These are phyloP conservation scores for Physaria fendleri DNA, from an alignment of 345 rosid species.

Conservation along the genomic window DNA sequence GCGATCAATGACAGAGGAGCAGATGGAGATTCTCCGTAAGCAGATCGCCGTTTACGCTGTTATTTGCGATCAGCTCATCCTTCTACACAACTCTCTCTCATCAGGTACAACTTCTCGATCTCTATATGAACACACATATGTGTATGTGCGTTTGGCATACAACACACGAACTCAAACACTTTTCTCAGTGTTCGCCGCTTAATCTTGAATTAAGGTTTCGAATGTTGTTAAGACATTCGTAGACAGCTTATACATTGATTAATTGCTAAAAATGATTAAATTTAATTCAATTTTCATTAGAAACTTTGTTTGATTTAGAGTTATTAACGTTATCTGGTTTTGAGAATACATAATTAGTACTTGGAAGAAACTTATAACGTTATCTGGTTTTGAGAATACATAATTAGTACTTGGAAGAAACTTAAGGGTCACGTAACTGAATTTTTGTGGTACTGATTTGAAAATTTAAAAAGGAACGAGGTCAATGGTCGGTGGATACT, in stretches of 20 bases:
- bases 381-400: neutral
- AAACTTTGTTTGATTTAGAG: neutral
- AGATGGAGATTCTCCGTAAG: conserved; percentile 57
- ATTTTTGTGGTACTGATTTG: neutral
- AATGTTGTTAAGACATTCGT: neutral
- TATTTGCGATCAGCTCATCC: conserved; percentile 51
- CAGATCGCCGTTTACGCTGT: conserved; percentile 57
- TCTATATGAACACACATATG: neutral
- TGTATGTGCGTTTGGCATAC: conserved; percentile 1
- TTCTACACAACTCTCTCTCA: conserved; percentile 44
- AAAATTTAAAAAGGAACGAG: conserved; percentile 30
- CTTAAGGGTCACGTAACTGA: conserved; percentile 1
- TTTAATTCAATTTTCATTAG: neutral
- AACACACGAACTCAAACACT: neutral
- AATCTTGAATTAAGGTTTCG: neutral
- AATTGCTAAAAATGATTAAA: neutral
- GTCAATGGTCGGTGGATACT: conserved; percentile 28
- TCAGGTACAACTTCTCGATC: conserved; percentile 30
- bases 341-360: neutral
- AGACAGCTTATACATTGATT: neutral
- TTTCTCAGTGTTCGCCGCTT: neutral
- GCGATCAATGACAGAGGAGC: conserved; percentile 77
- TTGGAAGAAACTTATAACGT: neutral
- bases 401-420: neutral
- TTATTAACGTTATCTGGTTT: neutral